Base-by-base conservation (phyloP, 768 basidiomycete species). In the Suillus spraguei region DNA sequence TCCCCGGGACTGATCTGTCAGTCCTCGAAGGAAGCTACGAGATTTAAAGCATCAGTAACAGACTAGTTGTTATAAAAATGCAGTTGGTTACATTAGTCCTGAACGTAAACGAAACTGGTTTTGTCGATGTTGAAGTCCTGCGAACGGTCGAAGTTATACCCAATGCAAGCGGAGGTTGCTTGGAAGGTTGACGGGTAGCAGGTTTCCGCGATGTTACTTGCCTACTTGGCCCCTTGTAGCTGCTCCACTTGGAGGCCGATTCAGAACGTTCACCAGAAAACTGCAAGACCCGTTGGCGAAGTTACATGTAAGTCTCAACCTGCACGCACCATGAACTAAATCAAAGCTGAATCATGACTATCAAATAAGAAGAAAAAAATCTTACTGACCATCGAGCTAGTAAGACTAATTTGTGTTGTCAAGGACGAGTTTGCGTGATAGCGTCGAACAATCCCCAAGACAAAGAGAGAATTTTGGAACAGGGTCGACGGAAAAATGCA, bases 301-400 rank as follows among this genome's bases (percentile, higher is more conserved):
- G 17, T 5, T 28, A 56, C 5, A 24, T 56, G 24, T 17, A 1
- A 38, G 16, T 16, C 22, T 28, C 22, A 9, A 10, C 22, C 55
- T 17, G 16, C 55, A 39, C 38, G 24, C 16, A 56, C 55, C 55
- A 56, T 9, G 3, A 56, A 56, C 24, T 56, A 39, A 39, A 56
- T 17, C 2, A 28, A 56, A 11, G 16, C 10, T 24, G 55, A 39
- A 4, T 28, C 14, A 28, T 11, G 17, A 56, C 6, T 24, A 49
- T 24, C 22, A 7, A 49, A 49, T 24, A 49, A 24, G 4, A 22
- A 16, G 14, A 9, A 55, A 53, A 53, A 33, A 35, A 22, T 20
- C 11, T 39, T 3, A 58, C 55, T 58, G 24, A 58, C 38, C 55
- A 58, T 58, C 17, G 17, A 39, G 5, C 24, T 38, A 24, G 16